phyloP scores from a whole-genome alignment of 1,139 yeast genomes.

The Lodderomyces oxycetoniae region DNA sequence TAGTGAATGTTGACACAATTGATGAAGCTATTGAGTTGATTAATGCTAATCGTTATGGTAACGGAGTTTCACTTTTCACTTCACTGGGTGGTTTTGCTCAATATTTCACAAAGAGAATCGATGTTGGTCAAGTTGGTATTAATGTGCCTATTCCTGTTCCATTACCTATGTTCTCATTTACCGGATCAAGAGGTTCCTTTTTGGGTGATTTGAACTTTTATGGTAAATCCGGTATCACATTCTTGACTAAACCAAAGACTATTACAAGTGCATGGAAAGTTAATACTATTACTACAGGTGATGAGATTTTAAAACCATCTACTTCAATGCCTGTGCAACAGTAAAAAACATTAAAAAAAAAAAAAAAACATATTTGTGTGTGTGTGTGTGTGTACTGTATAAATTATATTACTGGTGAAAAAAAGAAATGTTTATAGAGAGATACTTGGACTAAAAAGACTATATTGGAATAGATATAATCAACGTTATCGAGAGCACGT shows the following conservation, averaged over 20 bases:
- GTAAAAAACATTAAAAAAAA: constrained; percentile 13
- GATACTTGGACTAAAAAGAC: no score
- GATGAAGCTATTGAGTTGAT: constrained; percentile 70
- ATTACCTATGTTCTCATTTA: constrained; percentile 76
- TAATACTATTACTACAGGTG: constrained; percentile 42
- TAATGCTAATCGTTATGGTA: constrained; percentile 65
- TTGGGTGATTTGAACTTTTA: constrained; percentile 77
- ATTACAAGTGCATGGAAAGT: constrained; percentile 68
- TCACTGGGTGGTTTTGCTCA: constrained; percentile 65
- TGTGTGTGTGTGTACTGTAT: no score
- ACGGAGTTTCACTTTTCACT: constrained; percentile 71
- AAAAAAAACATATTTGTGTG: no score
- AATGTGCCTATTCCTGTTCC: constrained; percentile 86
- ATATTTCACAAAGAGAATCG: constrained; percentile 65
- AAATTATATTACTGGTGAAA: no score
- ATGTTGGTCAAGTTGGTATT: constrained; percentile 76
- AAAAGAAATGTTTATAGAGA: no score
- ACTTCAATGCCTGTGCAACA: constrained; percentile 65
- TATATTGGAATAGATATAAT: no score
- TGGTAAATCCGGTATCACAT: constrained; percentile 69
- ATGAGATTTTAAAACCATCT: constrained; percentile 46
- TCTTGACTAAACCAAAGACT: constrained; percentile 74
- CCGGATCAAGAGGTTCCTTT: constrained; percentile 75
- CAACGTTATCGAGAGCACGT: no score
- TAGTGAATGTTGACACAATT: constrained; percentile 59